Conservation (phyloP, 2,329 filamentous ascomycete species). For the Passalora sequoiae region DNA sequence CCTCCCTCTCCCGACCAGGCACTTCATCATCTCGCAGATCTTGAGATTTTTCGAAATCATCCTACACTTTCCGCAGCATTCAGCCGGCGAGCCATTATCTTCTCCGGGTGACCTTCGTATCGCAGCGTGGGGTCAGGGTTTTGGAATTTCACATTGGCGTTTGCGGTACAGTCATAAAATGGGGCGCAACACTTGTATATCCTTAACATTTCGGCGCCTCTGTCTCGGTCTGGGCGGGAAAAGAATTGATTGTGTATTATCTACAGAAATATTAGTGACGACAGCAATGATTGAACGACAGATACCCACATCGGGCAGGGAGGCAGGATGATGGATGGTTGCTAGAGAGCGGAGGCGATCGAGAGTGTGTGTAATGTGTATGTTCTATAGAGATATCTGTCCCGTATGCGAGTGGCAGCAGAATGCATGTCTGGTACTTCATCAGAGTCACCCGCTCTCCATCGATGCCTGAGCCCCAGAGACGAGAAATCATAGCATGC, state of each 20-base stretch:
- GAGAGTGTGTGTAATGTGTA: conserved; percentile 5
- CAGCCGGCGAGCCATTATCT: background rate
- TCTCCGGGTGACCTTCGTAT: background rate
- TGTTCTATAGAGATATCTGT: background rate
- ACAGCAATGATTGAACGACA: conserved; percentile 1
- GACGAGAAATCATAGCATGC: too few relatives aligned
- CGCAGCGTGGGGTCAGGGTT: background rate
- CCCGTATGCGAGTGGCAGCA: too few relatives aligned
- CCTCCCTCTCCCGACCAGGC: too few relatives aligned
- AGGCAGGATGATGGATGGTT: background rate
- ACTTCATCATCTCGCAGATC: too few relatives aligned
- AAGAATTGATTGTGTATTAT: conserved; percentile 3
- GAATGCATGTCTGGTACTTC: background rate
- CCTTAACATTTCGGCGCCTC: background rate
- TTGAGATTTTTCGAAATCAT: too few relatives aligned
- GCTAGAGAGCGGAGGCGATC: background rate
- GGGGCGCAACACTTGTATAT: background rate
- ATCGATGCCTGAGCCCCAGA: too few relatives aligned
- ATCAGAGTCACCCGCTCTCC: background rate
- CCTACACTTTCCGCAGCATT: conserved; percentile 3
- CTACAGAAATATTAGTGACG: conserved; percentile 6
- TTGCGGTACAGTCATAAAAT: background rate
- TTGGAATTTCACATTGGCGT: background rate
- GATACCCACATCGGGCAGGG: background rate
- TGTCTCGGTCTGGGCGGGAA: background rate